Base-by-base conservation (phyloP, 768 basidiomycete species). In the Tulasnella sp. region DNA sequence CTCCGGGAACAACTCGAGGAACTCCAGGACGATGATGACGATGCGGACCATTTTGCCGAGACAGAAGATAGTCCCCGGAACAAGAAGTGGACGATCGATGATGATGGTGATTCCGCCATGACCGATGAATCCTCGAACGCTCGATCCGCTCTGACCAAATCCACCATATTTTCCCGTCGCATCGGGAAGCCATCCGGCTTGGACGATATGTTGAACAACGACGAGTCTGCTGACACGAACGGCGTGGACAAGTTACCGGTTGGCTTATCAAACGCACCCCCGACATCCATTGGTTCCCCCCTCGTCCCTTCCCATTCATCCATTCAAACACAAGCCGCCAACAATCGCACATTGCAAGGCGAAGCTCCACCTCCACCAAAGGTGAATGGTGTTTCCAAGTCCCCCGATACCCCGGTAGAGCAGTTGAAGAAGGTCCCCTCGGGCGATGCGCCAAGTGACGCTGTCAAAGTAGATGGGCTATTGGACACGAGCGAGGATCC, bases 401-500 rank as follows among this genome's bases (percentile, higher is more conserved):
- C 69, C 36, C 60, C 57, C 27, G 55, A 58, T 34, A 55, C 69
- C 21, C 72, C 75, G 4, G 51, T 34, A 17, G 46, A 54, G 36
- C 83, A 83, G 63, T 68, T 80, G 39, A 67, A 71, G 17, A 70
- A 75, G 5, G 65, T 70, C 35, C 77, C 81, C 11, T 69, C 71
- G 49, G 80, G 79, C 27, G 81, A 83, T 61, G 74, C 70, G 53
- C 74, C 75, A 12, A 71, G 75, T 59, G 71, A 78, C 4, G 76
- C 74, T 9, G 70, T 76, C n/a, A 72, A 75, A 65, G 75, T 70
- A 29, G 83, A 86, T 64, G 82, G 81, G n/a, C 71, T 84, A 35
- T 69, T 81, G 67, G 80, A 84, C 65, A 68, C 71, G 57, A 82
- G 77, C 65, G 82, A 84, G 70, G 77, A 78, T 66, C 79, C 81